Percentiles rank a stretch among this genome's conserved stretches.
phyloP scores from a whole-genome alignment of 78 protist species.

The Tieghemostelium lacteum region DNA sequence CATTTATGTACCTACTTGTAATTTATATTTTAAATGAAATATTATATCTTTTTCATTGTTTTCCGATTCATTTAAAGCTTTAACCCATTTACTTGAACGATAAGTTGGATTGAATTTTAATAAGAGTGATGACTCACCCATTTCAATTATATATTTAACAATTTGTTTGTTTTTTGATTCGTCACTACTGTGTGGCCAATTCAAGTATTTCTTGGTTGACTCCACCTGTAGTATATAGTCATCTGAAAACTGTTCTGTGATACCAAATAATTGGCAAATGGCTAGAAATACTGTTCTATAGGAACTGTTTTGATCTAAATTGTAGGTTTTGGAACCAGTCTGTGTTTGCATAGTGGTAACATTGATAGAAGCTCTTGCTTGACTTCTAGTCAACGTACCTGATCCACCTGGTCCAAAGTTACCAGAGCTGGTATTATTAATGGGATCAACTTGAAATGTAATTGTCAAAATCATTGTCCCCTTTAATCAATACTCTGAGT shows the following conservation, averaged over 20 bases:
- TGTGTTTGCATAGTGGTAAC: slow-evolving; percentile 14
- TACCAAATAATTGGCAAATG: slow-evolving; percentile 60
- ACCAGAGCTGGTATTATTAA: not conserved
- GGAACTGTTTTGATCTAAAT: slow-evolving; percentile 33
- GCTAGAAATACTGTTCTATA: slow-evolving; percentile 60
- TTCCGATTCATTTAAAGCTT: slow-evolving; percentile 15
- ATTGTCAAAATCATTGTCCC: slow-evolving; percentile 42
- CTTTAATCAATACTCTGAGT: not conserved
- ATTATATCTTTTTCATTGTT: slow-evolving; percentile 39
- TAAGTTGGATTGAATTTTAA: slow-evolving; percentile 30
- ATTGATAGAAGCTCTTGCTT: slow-evolving; percentile 36
- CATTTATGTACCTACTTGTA: slow-evolving; percentile 16
- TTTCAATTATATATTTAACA: slow-evolving; percentile 41
- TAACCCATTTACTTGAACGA: slow-evolving; percentile 54
- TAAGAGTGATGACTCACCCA: slow-evolving; percentile 40
- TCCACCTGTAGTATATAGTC: slow-evolving; percentile 45
- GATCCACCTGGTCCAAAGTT: not conserved
- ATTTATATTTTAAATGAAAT: slow-evolving; percentile 69
- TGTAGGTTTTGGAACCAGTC: slow-evolving; percentile 31
- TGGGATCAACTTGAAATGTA: slow-evolving; percentile 40
- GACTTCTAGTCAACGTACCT: not conserved
- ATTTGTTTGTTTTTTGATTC: slow-evolving; percentile 51
- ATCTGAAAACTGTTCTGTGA: not conserved
- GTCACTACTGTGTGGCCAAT: slow-evolving; percentile 47
- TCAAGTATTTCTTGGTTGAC: slow-evolving; percentile 38